A percentile compares a stretch with the other conserved stretches of the same genome.
phyloP scores from a whole-genome alignment of 352 stramenopile genomes.

The Pythium dissotocum region DNA sequence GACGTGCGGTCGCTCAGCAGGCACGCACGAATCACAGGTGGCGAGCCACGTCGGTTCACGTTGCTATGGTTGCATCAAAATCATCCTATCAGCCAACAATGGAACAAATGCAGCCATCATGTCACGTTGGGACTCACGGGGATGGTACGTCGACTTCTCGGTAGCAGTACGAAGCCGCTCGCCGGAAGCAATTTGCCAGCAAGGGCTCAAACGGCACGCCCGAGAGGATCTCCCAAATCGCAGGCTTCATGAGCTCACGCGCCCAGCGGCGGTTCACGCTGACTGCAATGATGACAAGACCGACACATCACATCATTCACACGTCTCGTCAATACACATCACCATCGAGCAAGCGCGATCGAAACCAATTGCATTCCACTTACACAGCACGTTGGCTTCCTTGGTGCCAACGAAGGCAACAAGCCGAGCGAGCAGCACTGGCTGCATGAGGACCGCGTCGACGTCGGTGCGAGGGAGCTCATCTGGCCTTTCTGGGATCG shows the following conservation, averaged over 20 bases:
- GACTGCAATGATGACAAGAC: conserved; percentile 39
- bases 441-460: conserved; percentile 50
- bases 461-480: conserved; percentile 10
- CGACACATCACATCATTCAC: neutral
- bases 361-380: neutral
- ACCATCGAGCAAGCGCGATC: conserved; percentile 8
- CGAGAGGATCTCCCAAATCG: conserved; percentile 81
- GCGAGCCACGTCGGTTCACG: conserved; percentile 80
- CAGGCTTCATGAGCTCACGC: conserved; percentile 79
- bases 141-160: conserved; percentile 86
- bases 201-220: conserved; percentile 76
- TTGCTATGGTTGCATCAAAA: conserved; percentile 47
- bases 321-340: neutral
- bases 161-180: conserved; percentile 84
- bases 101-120: neutral
- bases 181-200: conserved; percentile 80
- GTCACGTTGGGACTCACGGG: conserved; percentile 46
- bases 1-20: conserved; percentile 82
- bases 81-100: neutral
- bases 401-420: conserved; percentile 64
- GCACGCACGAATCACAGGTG: conserved; percentile 82
- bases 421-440: conserved; percentile 58
- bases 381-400: conserved; percentile 39
- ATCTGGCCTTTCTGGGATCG: neutral
- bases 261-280: conserved; percentile 72